Evolutionary conservation across 495 filamentous ascomycete species (phyloP).

Genomic region (Daldinia concentrica): DNA sequence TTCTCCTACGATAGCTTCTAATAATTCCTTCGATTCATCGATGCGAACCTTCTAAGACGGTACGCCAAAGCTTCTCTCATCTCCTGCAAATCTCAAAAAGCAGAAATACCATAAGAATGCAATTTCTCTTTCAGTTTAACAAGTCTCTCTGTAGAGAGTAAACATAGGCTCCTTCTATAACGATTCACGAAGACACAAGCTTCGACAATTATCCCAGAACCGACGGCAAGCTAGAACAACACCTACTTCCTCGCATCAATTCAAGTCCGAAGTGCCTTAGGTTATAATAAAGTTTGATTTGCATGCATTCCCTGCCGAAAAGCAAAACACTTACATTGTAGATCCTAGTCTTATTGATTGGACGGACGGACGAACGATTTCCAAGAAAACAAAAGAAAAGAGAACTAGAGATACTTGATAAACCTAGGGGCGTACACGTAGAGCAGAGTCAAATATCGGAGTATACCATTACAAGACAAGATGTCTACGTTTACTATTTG

Average conservation of each 20-base stretch:
- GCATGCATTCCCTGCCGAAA: neutral
- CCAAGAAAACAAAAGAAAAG: neutral
- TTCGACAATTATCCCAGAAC: slow-evolving; percentile 9
- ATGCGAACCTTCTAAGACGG: neutral
- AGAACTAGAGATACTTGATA: neutral
- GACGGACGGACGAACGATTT: neutral
- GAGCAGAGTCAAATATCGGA: neutral
- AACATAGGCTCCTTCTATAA: neutral
- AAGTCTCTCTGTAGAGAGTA: neutral
- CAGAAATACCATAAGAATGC: neutral
- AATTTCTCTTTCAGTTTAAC: neutral
- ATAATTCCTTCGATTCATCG: neutral
- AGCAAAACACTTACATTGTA: neutral
- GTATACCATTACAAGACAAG: neutral
- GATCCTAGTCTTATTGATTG: neutral
- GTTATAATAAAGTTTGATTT: neutral
- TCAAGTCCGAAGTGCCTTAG: neutral
- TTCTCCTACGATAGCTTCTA: neutral
- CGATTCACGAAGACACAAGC: neutral
- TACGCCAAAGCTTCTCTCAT: neutral
- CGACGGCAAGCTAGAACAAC: slow-evolving; percentile 4
- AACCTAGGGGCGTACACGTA: neutral
- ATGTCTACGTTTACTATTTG: neutral
- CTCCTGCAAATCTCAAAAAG: neutral
- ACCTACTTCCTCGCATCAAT: slow-evolving; percentile 4